These are phyloP conservation scores for Discostella stelligeroides DNA, from an alignment of 108 stramenopile species.

Conservation along the genomic window DNA sequence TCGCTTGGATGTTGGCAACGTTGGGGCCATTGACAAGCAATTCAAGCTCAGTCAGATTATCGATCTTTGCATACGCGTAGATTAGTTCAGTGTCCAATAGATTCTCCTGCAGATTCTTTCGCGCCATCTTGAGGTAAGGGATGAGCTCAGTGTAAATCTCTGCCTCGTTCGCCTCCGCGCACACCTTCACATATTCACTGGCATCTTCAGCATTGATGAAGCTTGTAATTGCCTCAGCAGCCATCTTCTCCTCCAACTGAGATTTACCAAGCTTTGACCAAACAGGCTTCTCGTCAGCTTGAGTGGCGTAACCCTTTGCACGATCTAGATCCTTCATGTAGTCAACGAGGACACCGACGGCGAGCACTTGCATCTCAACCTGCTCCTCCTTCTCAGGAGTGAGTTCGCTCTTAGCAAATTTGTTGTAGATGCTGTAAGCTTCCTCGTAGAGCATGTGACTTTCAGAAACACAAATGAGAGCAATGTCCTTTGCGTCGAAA, in stretches of 20 bases:
- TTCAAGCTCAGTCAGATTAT: slow-evolving; percentile 96
- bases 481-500: slow-evolving; percentile 99
- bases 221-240: slow-evolving; percentile 94
- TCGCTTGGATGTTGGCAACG: slow-evolving; percentile 96
- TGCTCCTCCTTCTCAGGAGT: slow-evolving; percentile 91
- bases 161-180: slow-evolving; percentile 92
- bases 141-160: slow-evolving; percentile 95
- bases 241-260: slow-evolving; percentile 95
- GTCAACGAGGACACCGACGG: slow-evolving; percentile 97
- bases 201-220: slow-evolving; percentile 99
- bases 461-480: slow-evolving; percentile 98
- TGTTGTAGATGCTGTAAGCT: slow-evolving; percentile 97
- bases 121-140: slow-evolving; percentile 98
- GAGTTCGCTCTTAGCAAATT: slow-evolving; percentile 94
- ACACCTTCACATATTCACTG: slow-evolving; percentile 94
- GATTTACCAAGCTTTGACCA: slow-evolving; percentile 99
- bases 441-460: slow-evolving; percentile 99
- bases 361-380: slow-evolving; percentile 95
- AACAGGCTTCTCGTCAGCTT: slow-evolving; percentile 95
- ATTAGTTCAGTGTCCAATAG: slow-evolving; percentile 98
- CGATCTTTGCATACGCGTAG: slow-evolving; percentile 96
- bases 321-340: slow-evolving; percentile 97
- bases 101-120: slow-evolving; percentile 96
- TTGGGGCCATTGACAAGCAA: slow-evolving; percentile 97
- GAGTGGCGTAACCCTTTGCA: slow-evolving; percentile 96